Base-by-base conservation (phyloP, 129 eudicot genomes). In the Flaveria sonorensis region DNA sequence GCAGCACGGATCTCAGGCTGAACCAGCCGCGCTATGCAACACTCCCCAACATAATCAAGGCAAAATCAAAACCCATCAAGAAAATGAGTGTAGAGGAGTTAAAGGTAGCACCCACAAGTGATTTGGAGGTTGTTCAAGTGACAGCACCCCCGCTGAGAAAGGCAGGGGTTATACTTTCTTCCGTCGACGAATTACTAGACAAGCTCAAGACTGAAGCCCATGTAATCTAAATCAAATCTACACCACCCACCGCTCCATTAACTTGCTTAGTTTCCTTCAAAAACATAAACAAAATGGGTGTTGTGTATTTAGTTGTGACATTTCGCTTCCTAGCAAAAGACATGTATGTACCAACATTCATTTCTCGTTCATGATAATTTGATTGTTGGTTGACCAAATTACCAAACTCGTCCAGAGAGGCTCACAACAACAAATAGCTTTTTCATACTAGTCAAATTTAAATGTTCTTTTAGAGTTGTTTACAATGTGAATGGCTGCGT, bases 21-120 rank as follows among this genome's bases (percentile, higher is more conserved):
- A 94, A 94, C 90, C 97, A 91, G 78, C 97, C 98, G 3, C 86
- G 97, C 71, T 94, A 94, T 68, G 98, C 98, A 3, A 91, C 98
- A 66, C 97, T 91, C 20, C 98, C 98, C 10, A 94, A 91, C 84
- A 94, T 94, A 72, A 91, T 94, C 96, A 94, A 94, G 80, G 98
- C 98, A 21, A 94, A 94, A 78, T 91, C 97, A 20, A 94, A 91
- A 83, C 79, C 79, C 9, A 87, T 94, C 19, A 86, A 91, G 97
- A 94, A 94, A 76, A 39, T 85, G 20, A 91, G 89, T 24, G 79
- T 83, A 0, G 71, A 86, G 65, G 98, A 91, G 16, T 76, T 94
- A 74, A 93, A 93, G 28, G 98, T 93, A 13, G 86, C 89, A 69
- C 56, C 91, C 40, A 89, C 84, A 83, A 81, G 92, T 1, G 98